Evolutionary conservation across 768 basidiomycete species (phyloP), one percentile per base, ranked within the genome.

Genomic region (Suillus subaureus): DNA sequence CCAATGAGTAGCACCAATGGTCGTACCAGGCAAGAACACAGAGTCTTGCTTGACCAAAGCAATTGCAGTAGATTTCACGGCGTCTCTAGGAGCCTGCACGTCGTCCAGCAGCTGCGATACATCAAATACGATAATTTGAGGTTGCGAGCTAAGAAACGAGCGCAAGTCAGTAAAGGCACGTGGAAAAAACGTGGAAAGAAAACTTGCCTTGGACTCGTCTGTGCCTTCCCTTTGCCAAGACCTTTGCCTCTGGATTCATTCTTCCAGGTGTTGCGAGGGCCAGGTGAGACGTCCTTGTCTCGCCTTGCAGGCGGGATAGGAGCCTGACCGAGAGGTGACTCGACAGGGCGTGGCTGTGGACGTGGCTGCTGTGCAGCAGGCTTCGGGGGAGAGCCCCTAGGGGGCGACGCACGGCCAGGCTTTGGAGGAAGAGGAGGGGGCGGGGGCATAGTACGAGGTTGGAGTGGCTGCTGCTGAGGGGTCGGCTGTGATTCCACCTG

Each of bases 1-100:
- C 92, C 93, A 95, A 72, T 93, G 91, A 6, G 93, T 94, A 16
- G 93, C 93, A 12, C 93, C 93, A 63, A 95, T 94, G 39, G 93
- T 95, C 15, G 91, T 90, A 18, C 93, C 93, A 54, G 91, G 91
- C 64, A 94, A 80, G 79, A 94, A 95, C 31, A 89, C 85, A 21
- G 92, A 81, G 66, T 95, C 93, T 68, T 94, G 92, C 77, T 89
- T 91, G 73, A 95, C 92, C 57, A 95, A 83, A 18, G 93, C 93
- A 62, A 95, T 95, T 4, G 93, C 92, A 0, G 93, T 95, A n/a
- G 92, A 92, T 73, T 93, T 93, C 71, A 93, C 90, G 5, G 83
- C 84, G 68, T 94, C 93, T 9, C 83, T 84, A 61, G 88, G 82
- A 9, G 93, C 91, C 72, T 91, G 89, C 47, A 93, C 84, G 65